Conservation (phyloP, 495 filamentous ascomycete species). For the Tuber microsphaerosporum region DNA sequence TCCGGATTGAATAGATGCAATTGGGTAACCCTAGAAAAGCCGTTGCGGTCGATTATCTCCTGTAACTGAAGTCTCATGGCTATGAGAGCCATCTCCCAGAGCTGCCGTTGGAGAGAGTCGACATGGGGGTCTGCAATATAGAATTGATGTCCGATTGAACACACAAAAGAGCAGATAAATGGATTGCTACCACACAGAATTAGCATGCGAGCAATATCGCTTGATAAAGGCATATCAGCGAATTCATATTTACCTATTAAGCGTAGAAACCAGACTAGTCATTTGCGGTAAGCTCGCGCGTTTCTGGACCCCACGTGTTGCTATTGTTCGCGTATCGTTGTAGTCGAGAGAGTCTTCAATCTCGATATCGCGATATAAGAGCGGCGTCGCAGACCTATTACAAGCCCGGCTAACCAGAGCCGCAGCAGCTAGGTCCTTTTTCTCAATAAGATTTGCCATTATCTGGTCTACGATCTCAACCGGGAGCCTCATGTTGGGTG, state of each 20-base stretch:
- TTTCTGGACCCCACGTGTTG: conserved; percentile 7
- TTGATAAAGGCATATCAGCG: background rate
- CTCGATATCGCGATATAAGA: conserved; percentile 30
- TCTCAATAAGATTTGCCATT: conserved; percentile 25
- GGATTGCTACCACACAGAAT: conserved; percentile 24
- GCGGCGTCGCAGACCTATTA: conserved; percentile 23
- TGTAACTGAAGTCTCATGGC: conserved; percentile 18
- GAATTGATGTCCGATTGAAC: conserved; percentile 23
- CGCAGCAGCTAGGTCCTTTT: conserved; percentile 14
- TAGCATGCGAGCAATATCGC: conserved; percentile 12
- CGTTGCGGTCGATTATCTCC: conserved; percentile 28
- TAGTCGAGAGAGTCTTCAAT: conserved; percentile 13
- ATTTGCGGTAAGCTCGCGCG: conserved; percentile 20
- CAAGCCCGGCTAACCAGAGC: conserved; percentile 31
- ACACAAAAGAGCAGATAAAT: conserved; percentile 28
- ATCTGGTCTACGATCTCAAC: conserved; percentile 32
- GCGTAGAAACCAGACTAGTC: conserved; percentile 13
- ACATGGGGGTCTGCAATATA: conserved; percentile 5
- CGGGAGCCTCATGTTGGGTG: conserved; percentile 28
- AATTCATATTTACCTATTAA: conserved; percentile 25
- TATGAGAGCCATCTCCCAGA: conserved; percentile 23
- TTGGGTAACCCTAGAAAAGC: conserved; percentile 27
- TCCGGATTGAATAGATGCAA: conserved; percentile 22
- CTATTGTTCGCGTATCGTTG: background rate
- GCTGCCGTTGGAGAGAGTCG: conserved; percentile 14